phyloP scores from a whole-genome alignment of 805 yeast genomes.

The Tetrapisispora arboricola region DNA sequence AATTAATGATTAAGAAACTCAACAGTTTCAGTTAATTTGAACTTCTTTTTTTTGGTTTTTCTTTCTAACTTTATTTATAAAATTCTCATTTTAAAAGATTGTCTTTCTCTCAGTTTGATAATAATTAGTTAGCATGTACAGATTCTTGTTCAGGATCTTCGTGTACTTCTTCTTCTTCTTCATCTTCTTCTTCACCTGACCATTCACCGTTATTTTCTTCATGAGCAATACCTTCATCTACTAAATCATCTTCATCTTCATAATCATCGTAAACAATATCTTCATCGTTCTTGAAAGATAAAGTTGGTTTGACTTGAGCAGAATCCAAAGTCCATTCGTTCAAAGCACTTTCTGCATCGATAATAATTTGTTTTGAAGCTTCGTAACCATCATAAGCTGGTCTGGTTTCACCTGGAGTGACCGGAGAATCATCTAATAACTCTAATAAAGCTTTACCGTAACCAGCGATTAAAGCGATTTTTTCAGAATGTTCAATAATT shows the following conservation, averaged over 20 bases:
- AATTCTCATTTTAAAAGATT: neutral
- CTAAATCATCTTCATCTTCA: conserved; percentile 42
- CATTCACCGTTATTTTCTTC: conserved; percentile 12
- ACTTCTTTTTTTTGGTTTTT: neutral
- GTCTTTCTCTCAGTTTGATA: neutral
- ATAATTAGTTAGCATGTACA: neutral
- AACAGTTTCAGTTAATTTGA: neutral
- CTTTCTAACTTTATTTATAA: neutral
- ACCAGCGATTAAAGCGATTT: conserved; percentile 77
- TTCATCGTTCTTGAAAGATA: conserved; percentile 50
- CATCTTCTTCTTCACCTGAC: conserved; percentile 2
- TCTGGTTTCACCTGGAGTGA: conserved; percentile 88
- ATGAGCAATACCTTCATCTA: conserved; percentile 20
- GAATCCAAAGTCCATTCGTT: conserved; percentile 77
- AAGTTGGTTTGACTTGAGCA: conserved; percentile 74
- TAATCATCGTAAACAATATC: conserved; percentile 43
- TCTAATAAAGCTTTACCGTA: conserved; percentile 82
- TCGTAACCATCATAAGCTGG: conserved; percentile 84
- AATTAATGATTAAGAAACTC: too few relatives aligned
- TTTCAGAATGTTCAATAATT: conserved; percentile 75
- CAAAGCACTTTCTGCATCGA: conserved; percentile 76
- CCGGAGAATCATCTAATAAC: conserved; percentile 74
- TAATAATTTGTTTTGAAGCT: conserved; percentile 77
- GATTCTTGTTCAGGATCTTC: neutral
- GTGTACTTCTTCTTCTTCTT: conserved; percentile 1